A percentile compares a stretch with the other conserved stretches of the same genome.
Evolutionary conservation across 495 filamentous ascomycete species (phyloP).

Genomic region (Trichocladium uniseriatum): DNA sequence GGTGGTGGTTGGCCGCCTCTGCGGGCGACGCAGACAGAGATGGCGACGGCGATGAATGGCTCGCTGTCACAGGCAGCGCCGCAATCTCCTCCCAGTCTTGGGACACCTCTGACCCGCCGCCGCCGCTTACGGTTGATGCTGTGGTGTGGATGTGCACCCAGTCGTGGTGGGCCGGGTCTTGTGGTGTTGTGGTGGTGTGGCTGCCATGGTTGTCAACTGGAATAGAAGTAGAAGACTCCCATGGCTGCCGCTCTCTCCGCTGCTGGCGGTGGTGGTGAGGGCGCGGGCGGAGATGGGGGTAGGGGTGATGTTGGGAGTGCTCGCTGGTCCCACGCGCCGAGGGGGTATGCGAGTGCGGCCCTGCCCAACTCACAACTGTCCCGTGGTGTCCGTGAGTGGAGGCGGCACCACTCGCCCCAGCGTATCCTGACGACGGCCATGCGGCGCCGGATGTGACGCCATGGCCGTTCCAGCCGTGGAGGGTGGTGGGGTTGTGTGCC

Average conservation of each 20-base stretch:
- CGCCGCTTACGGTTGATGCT: background rate
- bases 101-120: constrained; percentile 10
- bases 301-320: too few relatives aligned
- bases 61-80: background rate
- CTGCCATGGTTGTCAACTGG: background rate
- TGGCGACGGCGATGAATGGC: background rate
- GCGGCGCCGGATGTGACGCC: background rate
- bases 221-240: too few relatives aligned
- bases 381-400: background rate
- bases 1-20: too few relatives aligned
- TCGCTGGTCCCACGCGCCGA: background rate
- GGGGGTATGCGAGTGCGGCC: background rate
- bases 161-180: background rate
- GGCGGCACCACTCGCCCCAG: background rate
- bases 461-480: background rate
- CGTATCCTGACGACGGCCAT: background rate
- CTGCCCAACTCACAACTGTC: background rate
- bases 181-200: background rate
- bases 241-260: background rate
- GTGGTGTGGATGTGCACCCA: constrained; percentile 4
- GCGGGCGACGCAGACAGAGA: background rate
- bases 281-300: too few relatives aligned
- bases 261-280: background rate
- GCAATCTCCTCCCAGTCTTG: constrained; percentile 17
- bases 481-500: background rate